Base-by-base conservation (phyloP, 352 stramenopile genomes). In the Plasmopara muralis region DNA sequence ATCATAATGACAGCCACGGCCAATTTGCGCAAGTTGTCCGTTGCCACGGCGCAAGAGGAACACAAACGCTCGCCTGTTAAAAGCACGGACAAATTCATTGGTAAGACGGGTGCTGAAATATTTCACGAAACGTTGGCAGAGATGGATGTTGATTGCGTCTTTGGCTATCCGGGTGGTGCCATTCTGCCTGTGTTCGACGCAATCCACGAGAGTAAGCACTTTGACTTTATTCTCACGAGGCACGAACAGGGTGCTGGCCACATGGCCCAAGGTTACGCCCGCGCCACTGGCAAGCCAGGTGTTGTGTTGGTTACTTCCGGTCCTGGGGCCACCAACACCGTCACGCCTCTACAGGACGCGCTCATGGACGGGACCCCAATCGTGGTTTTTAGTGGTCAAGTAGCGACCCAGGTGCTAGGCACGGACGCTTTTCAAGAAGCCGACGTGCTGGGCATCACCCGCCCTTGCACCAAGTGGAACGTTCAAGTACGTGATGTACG, bases 381-480 rank as follows among this genome's bases (percentile, higher is more conserved):
- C 55, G 82, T 98, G 15, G 89, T 97, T 16, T 86, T 98, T 41
- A 96, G 88, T 65, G 93, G 93, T 31, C 93, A 98, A 63, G 93
- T 96, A 43, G 93, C 93, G 0, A 98, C 89, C 2, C 85, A 79
- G 6, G 93, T 96, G 55, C 88, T 96, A 9, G 72, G 78, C 42
- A 93, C 70, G 48, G 93, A 97, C 70, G 93, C 93, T 29, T 98
- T 98, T 69, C 93, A 98, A 60, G 86, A 89, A 43, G 82, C 83
- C 20, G 83, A 93, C 53, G 74, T 93, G 31, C 48, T 93, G 47
- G 83, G 83, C 38, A 93, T 89, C 73, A 96, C 62, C 35, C 83
- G 74, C 15, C 90, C 91, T 20, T 96, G 87, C 61, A 98, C 93
- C 55, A 98, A 98, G 82, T 98, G 91, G 91, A 97, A 96, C 58